Conservation (phyloP, 345 rosid species). For the Populus simonii region DNA sequence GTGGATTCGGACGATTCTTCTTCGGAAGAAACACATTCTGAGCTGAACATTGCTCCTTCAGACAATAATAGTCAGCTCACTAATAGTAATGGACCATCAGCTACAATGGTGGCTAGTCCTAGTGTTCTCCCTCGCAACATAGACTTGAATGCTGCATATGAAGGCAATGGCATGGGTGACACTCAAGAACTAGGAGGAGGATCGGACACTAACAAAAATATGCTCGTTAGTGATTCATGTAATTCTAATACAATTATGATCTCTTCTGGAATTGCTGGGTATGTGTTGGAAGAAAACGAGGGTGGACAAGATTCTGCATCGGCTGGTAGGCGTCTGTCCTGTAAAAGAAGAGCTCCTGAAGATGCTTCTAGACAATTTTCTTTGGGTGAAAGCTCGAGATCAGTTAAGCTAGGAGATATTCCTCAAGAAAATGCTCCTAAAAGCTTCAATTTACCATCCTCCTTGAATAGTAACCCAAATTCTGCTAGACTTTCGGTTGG, state of each 20-base stretch:
- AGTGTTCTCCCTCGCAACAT: not conserved
- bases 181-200: not conserved
- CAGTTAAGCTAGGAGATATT: not conserved
- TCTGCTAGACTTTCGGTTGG: not conserved
- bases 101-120: not conserved
- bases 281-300: not conserved
- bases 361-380: not conserved
- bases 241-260: not conserved
- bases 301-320: not conserved
- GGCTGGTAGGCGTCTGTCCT: constrained; percentile 1
- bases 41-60: not conserved
- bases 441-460: not conserved
- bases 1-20: not conserved
- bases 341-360: constrained; percentile 27
- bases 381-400: constrained; percentile 9
- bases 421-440: not conserved
- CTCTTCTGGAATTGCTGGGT: constrained; percentile 9
- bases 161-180: not conserved
- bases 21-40: not conserved
- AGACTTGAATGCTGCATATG: constrained; percentile 10
- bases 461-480: not conserved
- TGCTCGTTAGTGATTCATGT: not conserved
- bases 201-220: not conserved
- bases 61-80: not conserved
- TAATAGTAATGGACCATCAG: not conserved